Percentiles rank a stretch among this genome's conserved stretches.
phyloP scores from a whole-genome alignment of 192 early-diverging fungal genomes.

The Allomyces macrogynus region DNA sequence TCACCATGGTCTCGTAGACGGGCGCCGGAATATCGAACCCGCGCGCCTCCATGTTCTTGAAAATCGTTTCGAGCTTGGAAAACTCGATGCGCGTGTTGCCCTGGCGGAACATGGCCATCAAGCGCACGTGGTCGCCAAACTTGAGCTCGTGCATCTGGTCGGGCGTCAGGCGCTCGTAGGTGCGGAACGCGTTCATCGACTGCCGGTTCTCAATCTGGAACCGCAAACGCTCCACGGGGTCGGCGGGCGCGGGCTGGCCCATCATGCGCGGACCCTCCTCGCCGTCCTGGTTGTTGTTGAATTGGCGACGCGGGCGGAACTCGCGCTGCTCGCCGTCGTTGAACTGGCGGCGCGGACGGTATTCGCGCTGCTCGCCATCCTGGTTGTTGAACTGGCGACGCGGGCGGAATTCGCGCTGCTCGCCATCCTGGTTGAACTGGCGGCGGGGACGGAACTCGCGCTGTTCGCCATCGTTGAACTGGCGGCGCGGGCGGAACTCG shows the following conservation, averaged over 20 bases:
- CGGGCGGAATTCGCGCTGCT: not conserved
- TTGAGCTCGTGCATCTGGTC: not conserved
- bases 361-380: not conserved
- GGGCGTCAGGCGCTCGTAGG: not conserved
- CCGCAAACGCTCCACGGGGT: not conserved
- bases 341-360: not conserved
- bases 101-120: not conserved
- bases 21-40: not conserved
- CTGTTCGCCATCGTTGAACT: not conserved
- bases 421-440: not conserved
- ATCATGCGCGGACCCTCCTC: not conserved
- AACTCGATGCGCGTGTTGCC: not conserved
- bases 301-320: not conserved
- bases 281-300: not conserved
- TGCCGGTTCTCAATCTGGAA: not conserved
- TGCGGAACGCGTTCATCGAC: not conserved
- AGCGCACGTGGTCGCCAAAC: not conserved
- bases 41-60: not conserved
- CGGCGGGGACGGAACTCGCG: not conserved
- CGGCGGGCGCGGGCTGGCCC: not conserved
- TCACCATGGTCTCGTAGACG: not conserved
- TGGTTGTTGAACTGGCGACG: not conserved
- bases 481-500: not conserved
- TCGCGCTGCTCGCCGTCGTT: not conserved
- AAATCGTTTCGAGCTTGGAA: not conserved